A percentile compares a stretch with the other conserved stretches of the same genome.
These are phyloP conservation scores for Crithidia thermophila DNA, from an alignment of 208 protist genomes.

Conservation along the genomic window DNA sequence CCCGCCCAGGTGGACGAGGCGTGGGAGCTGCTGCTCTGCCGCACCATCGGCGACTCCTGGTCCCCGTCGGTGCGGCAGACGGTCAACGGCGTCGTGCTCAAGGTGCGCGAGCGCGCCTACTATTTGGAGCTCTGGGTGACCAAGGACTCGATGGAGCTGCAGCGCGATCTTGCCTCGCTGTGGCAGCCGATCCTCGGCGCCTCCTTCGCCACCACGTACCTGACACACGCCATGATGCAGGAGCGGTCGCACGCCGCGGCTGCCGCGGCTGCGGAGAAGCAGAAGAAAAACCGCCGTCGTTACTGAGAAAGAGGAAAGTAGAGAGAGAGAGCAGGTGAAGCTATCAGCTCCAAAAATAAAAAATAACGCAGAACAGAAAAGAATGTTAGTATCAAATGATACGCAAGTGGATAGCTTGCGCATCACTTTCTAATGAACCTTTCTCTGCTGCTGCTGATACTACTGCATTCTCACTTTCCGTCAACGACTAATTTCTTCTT, in stretches of 20 bases:
- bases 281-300: slow-evolving; percentile 42
- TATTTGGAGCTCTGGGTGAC: slow-evolving; percentile 88
- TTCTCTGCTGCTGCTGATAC: too few species aligned
- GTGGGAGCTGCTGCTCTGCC: slow-evolving; percentile 83
- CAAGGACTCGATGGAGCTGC: slow-evolving; percentile 57
- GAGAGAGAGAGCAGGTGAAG: neutral
- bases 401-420: too few species aligned
- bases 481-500: too few species aligned
- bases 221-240: slow-evolving; percentile 64
- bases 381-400: neutral
- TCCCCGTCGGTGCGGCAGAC: slow-evolving; percentile 57
- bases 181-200: slow-evolving; percentile 57
- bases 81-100: slow-evolving; percentile 83
- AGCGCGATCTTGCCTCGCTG: slow-evolving; percentile 67
- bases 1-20: slow-evolving; percentile 62
- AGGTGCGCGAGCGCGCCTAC: slow-evolving; percentile 76
- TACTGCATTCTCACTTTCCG: too few species aligned
- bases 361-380: neutral
- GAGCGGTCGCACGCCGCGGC: slow-evolving; percentile 53
- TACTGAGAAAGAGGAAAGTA: slow-evolving; percentile 14
- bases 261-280: slow-evolving; percentile 46
- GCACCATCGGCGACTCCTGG: slow-evolving; percentile 88
- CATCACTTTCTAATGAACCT: too few species aligned
- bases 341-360: neutral
- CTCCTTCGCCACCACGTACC: slow-evolving; percentile 58